Conservation (phyloP, 1,139 yeast genomes). For the Candida sanyaensis region DNA sequence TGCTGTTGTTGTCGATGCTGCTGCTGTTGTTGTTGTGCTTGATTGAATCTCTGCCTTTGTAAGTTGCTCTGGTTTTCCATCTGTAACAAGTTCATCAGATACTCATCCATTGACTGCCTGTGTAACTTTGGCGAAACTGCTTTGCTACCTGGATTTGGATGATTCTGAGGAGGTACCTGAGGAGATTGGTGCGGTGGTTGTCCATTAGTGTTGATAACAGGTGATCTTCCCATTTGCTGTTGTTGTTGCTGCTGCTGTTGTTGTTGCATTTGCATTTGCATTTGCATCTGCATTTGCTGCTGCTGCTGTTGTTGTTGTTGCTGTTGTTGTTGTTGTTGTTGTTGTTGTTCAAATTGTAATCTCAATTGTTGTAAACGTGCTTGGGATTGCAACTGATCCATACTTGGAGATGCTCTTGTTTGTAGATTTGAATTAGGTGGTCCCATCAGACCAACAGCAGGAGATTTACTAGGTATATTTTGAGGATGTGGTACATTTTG, state of each 20-base stretch:
- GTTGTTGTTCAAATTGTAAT: conserved; percentile 17
- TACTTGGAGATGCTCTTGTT: conserved; percentile 15
- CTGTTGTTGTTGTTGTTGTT: no score
- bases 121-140: conserved; percentile 7
- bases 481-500: conserved; percentile 14
- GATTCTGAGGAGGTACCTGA: conserved; percentile 3
- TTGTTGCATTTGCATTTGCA: conserved; percentile 17
- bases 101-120: conserved; percentile 24
- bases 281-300: conserved; percentile 12
- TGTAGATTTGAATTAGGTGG: conserved; percentile 9
- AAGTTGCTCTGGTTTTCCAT: conserved; percentile 30
- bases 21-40: conserved; percentile 16
- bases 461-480: conserved; percentile 1
- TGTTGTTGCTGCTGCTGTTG: conserved; percentile 16
- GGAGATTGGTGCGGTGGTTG: conserved; percentile 7
- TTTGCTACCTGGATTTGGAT: neutral
- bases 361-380: conserved; percentile 20
- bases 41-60: conserved; percentile 25
- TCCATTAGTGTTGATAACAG: conserved; percentile 5
- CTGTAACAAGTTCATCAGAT: conserved; percentile 25
- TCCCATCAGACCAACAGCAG: conserved; percentile 7
- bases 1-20: conserved; percentile 2
- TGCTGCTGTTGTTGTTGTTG: no score
- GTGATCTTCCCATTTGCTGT: conserved; percentile 9
- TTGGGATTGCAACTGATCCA: conserved; percentile 14